These are phyloP conservation scores for Fragaria vesca DNA, from an alignment of 306 rosid species.

Conservation along the genomic window DNA sequence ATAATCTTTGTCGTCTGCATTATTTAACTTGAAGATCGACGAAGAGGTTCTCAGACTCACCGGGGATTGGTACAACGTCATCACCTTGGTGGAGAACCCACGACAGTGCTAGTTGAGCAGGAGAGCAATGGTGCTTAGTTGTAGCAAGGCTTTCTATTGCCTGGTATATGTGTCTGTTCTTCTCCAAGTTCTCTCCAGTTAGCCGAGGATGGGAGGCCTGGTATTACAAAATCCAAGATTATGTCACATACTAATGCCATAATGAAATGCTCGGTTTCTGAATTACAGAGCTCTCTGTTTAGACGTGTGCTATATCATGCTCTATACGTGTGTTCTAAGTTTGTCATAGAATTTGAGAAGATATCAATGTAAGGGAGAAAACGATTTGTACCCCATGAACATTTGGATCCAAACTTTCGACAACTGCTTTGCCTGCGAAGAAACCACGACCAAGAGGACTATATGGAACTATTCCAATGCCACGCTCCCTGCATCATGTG, in stretches of 20 bases:
- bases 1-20: not conserved
- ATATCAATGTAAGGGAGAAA: not conserved
- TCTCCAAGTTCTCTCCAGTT: constrained; percentile 36
- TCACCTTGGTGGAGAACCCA: constrained; percentile 70
- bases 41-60: constrained; percentile 15
- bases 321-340: not conserved
- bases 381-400: constrained; percentile 33
- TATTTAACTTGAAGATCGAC: not conserved
- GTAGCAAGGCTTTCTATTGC: constrained; percentile 43
- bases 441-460: constrained; percentile 85
- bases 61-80: constrained; percentile 56
- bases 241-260: not conserved
- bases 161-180: constrained; percentile 45
- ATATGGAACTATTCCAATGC: constrained; percentile 78
- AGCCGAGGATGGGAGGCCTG: constrained; percentile 47
- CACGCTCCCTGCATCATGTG: constrained; percentile 54
- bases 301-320: not conserved
- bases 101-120: constrained; percentile 68
- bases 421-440: constrained; percentile 66
- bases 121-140: constrained; percentile 39
- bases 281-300: not conserved
- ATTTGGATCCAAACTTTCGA: constrained; percentile 36
- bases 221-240: not conserved
- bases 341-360: not conserved
- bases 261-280: not conserved